Percentiles rank a stretch among this genome's conserved stretches.
Evolutionary conservation across 441 rosid genomes (phyloP).

Genomic region (Iberis amara): DNA sequence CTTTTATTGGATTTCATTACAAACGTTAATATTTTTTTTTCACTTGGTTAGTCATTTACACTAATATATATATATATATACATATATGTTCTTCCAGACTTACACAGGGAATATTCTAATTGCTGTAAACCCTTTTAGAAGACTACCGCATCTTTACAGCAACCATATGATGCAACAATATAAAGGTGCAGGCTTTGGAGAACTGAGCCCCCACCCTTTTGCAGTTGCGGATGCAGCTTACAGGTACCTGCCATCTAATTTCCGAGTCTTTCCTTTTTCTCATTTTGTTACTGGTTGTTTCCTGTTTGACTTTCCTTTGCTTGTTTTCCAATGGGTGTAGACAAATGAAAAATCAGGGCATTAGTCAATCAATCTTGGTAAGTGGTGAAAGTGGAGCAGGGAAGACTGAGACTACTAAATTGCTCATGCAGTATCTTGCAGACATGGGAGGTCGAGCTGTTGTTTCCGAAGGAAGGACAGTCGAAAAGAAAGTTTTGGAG

Average conservation of each 20-base stretch:
- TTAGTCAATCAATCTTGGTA: conserved; percentile 87
- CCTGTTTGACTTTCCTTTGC: conserved; percentile 14
- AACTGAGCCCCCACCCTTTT: conserved; percentile 94
- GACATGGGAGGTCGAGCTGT: conserved; percentile 98
- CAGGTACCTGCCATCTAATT: conserved; percentile 42
- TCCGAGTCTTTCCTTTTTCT: neutral
- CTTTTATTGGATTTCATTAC: conserved; percentile 12
- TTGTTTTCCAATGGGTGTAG: conserved; percentile 35
- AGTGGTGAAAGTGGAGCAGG: conserved; percentile 99
- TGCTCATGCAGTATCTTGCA: conserved; percentile 92
- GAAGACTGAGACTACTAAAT: conserved; percentile 92
- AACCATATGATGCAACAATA: conserved; percentile 95
- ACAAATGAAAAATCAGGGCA: conserved; percentile 74
- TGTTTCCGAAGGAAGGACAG: conserved; percentile 83
- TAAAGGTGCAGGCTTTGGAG: conserved; percentile 92
- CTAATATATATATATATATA: conserved; percentile 13
- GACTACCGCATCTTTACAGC: conserved; percentile 82
- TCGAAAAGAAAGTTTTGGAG: conserved; percentile 96
- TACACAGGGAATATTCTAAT: conserved; percentile 88
- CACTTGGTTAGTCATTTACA: conserved; percentile 9
- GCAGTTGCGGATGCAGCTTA: conserved; percentile 96
- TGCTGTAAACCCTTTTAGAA: conserved; percentile 93
- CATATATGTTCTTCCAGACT: conserved; percentile 48
- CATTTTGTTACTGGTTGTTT: conserved; percentile 16
- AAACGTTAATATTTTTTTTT: conserved; percentile 2